Evolutionary conservation across 495 filamentous ascomycete species (phyloP), one percentile per base, ranked within the genome.

Genomic region (Xylaria flabelliformis): DNA sequence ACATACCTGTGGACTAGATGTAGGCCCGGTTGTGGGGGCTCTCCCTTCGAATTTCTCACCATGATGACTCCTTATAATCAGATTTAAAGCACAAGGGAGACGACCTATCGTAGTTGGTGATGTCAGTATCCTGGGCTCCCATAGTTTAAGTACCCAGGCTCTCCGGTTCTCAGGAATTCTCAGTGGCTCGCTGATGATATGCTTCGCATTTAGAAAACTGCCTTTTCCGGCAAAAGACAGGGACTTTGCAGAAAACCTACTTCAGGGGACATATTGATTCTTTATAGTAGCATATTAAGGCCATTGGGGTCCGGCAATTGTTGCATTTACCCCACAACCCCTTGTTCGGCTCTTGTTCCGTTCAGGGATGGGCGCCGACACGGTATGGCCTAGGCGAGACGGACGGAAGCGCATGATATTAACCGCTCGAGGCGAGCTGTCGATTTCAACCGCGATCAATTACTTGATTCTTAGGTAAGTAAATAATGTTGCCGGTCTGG

Each of bases 1-100:
- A 73, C 32, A 24, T 44, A 73, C 73, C 73, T 75, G 41, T 71
- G 69, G 21, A 70, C 73, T 21, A 75, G 67, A 63, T 75, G 73
- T 26, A 26, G n/a, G 34, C 42, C 44, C 13, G 34, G n/a, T 41
- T 56, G 7, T 4, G 48, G 29, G n/a, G n/a, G 19, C 4, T 36
- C 46, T 56, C 50, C 34, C 8, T 32, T 56, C 10, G 21, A 3
- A 6, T 4, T 67, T 21, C 6, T 29, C 34, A 36, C 15, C 50
- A 56, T 67, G 21, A 10, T 67, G 29, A 26, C 15, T 55, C 41
- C 36, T 12, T 56, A 9, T 17, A 4, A 19, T 34, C 3, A 1
- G 26, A 34, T 1, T 32, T 4, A 21, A 0, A 19, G 24, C 12
- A 29, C 1, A 10, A 34, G 39, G 32, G 17, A 24, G 46, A 29